A percentile compares a stretch with the other conserved stretches of the same genome.
Evolutionary conservation across 228 moss, liverwort and hornwort genomes (phyloP).

Genomic region (Sphagnum fallax): DNA sequence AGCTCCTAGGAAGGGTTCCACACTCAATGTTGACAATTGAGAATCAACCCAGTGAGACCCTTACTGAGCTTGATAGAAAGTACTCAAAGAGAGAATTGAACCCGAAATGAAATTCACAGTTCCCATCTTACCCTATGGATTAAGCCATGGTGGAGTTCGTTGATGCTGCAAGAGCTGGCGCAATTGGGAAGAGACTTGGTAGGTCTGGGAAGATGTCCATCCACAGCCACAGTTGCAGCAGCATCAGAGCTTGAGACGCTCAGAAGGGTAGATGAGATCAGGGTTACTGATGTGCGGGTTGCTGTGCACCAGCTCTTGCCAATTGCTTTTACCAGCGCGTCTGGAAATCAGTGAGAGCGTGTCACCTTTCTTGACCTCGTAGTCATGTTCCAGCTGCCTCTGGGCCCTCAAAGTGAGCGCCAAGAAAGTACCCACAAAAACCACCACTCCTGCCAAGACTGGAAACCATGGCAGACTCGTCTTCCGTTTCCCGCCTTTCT

Average conservation of each 20-base stretch:
- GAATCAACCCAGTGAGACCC: too few relatives aligned
- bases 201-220: too few relatives aligned
- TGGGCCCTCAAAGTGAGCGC: constrained; percentile 17
- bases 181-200: too few relatives aligned
- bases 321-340: constrained; percentile 23
- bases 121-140: too few relatives aligned
- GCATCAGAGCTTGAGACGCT: constrained; percentile 28
- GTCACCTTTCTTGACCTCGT: constrained; percentile 49
- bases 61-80: too few relatives aligned
- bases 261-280: constrained; percentile 45
- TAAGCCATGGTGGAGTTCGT: too few relatives aligned
- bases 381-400: constrained; percentile 6
- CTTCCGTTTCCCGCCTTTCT: neutral
- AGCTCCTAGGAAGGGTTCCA: too few relatives aligned
- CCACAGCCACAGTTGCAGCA: too few relatives aligned
- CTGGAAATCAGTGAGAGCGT: constrained; percentile 48
- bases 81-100: too few relatives aligned
- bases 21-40: too few relatives aligned
- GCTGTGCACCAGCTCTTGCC: constrained; percentile 35
- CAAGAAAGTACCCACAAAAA: constrained; percentile 38
- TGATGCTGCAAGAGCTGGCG: too few relatives aligned
- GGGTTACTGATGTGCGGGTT: constrained; percentile 46
- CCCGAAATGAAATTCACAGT: too few relatives aligned
- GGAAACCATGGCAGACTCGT: constrained; percentile 30
- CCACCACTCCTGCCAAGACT: constrained; percentile 31